Conservation (phyloP, 805 yeast genomes). For the Lachancea waltii region DNA sequence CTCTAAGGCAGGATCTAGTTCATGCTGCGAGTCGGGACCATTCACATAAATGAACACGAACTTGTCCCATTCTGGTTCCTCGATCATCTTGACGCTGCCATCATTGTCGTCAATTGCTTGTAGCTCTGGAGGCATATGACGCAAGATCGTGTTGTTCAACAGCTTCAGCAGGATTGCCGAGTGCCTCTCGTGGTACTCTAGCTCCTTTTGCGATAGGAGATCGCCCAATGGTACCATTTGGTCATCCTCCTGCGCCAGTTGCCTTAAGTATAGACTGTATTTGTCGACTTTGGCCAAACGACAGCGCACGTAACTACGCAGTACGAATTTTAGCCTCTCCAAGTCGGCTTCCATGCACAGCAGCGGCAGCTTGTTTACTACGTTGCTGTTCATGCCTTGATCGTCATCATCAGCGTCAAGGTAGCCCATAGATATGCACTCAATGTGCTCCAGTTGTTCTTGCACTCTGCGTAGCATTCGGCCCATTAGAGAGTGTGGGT, state of each 20-base stretch:
- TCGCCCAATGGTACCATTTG: constrained; percentile 26
- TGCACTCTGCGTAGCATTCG: constrained; percentile 54
- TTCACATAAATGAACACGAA: constrained; percentile 60
- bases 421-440: constrained; percentile 72
- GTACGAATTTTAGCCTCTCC: constrained; percentile 74
- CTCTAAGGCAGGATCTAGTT: constrained; percentile 35
- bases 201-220: constrained; percentile 52
- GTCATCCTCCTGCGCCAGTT: constrained; percentile 25
- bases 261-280: constrained; percentile 54
- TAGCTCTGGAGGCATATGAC: constrained; percentile 57
- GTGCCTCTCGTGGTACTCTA: constrained; percentile 62
- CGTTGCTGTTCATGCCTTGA: constrained; percentile 15
- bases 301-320: constrained; percentile 76
- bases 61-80: constrained; percentile 63
- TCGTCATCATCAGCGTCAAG: constrained; percentile 21
- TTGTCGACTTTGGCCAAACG: constrained; percentile 71
- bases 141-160: constrained; percentile 61
- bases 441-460: constrained; percentile 67
- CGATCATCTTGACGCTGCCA: constrained; percentile 68
- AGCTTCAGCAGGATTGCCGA: constrained; percentile 55
- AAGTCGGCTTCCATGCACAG: constrained; percentile 87
- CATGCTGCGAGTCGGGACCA: constrained; percentile 11
- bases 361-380: constrained; percentile 67
- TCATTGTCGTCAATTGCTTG: constrained; percentile 71
- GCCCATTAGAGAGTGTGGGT: constrained; percentile 53